Conservation (phyloP, 73 alveolate species). For the Paramecium primaurelia region DNA sequence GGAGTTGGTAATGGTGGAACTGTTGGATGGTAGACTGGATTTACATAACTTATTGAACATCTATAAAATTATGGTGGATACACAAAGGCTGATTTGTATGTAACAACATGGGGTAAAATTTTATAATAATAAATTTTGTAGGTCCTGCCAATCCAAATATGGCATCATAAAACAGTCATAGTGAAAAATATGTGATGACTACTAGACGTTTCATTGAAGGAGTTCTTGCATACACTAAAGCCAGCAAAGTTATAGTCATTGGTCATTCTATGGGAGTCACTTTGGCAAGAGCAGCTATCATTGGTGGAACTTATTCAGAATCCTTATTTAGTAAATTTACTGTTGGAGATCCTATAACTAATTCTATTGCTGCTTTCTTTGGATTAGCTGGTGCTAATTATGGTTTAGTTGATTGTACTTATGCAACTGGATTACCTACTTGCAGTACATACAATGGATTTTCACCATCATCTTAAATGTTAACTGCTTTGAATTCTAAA, state of each 20-base stretch:
- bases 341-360: conserved; percentile 59
- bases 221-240: conserved; percentile 57
- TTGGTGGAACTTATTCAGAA: conserved; percentile 12
- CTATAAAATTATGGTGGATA: conserved; percentile 48
- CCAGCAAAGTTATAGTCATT: conserved; percentile 49
- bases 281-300: conserved; percentile 44
- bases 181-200: conserved; percentile 20
- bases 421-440: conserved; percentile 43
- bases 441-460: conserved; percentile 34
- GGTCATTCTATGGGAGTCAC: conserved; percentile 70
- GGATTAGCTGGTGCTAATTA: conserved; percentile 69
- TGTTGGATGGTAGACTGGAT: conserved; percentile 64
- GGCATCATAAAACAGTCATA: conserved; percentile 23
- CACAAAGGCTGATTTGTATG: conserved; percentile 63
- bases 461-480: not conserved
- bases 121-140: not conserved
- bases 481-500: not conserved
- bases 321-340: not conserved
- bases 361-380: conserved; percentile 62
- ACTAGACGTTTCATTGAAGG: conserved; percentile 61
- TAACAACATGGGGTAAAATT: conserved; percentile 68
- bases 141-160: conserved; percentile 48
- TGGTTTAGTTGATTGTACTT: conserved; percentile 53
- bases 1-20: conserved; percentile 60
- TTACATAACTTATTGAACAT: conserved; percentile 58